Base-by-base conservation (phyloP, 2,329 filamentous ascomycete species). In the Alternaria novae-zelandiae region DNA sequence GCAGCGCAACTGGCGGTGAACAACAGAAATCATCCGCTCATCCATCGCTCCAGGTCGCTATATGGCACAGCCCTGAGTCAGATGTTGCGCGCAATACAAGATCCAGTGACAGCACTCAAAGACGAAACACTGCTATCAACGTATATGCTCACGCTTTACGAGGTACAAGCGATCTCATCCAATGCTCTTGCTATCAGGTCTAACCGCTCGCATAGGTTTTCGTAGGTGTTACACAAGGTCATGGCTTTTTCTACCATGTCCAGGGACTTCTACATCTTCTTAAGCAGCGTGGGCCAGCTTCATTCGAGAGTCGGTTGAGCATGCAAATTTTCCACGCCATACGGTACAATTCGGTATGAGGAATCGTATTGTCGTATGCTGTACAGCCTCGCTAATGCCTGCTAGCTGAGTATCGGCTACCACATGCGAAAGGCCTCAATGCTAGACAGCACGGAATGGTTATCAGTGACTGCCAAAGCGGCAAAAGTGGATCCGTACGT, bases 171-270 rank as follows among this genome's bases (percentile, higher is more conserved):
- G 23, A 26, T 12, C 1, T 21, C 17, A 45, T 21, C 32, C 21
- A 5, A 3, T 17, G 15, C 7, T 41, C 20, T 15, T 12, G 45
- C 7, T 17, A 25, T 4, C 13, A 36, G 21, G n/a, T 41, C 44
- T 64, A 55, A 66, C 44, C 6, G 7, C 50, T n/a, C 51, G 7
- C 9, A 15, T 49, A 78, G 77, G 74, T 79, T 1, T 79, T 79
- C 44, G 76, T 79, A 3, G 77, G 78, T 20, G 65, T 78, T 17
- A 74, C 71, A 2, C 68, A 72, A 20, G 77, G 76, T 10, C 72
- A 76, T 53, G 78, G 78, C 26, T 79, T 79, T 67, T 79, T 79
- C 56, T 78, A 77, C 49, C 77, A 79, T 59, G 73, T 78, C 4
- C 77, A 79, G 64, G 78, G 78, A 8, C 66, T 78, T 28, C 61